Percentiles rank a stretch among this genome's conserved stretches.
Conservation (phyloP, 306 rosid genomes). For the Fragaria iinumae region DNA sequence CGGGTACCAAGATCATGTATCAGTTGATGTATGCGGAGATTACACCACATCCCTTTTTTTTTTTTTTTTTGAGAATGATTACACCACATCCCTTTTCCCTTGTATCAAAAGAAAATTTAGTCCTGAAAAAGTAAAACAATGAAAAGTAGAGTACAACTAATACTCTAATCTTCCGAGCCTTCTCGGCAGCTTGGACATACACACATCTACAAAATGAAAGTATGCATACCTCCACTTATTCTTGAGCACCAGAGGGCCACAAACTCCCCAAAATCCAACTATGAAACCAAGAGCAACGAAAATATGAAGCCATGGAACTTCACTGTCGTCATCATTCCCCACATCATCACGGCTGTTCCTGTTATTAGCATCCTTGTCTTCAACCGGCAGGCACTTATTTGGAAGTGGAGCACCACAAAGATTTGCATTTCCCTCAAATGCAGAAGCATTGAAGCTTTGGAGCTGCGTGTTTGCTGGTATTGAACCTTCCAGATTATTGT, state of each 20-base stretch:
- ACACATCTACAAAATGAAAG: neutral
- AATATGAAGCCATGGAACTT: neutral
- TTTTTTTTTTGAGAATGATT: no score
- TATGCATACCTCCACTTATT: neutral
- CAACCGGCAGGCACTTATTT: neutral
- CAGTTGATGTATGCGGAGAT: no score
- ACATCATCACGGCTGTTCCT: neutral
- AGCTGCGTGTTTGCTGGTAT: neutral
- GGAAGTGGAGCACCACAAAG: slow-evolving; percentile 4
- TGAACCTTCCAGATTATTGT: slow-evolving; percentile 1
- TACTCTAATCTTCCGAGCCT: no score
- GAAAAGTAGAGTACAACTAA: no score
- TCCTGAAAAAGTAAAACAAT: no score
- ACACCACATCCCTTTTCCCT: no score
- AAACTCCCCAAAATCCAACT: slow-evolving; percentile 6
- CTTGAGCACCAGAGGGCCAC: neutral
- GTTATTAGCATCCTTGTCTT: neutral
- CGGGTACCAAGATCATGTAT: no score
- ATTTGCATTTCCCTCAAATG: neutral
- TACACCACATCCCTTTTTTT: no score
- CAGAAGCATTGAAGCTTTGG: neutral
- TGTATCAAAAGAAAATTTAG: no score
- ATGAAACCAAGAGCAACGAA: slow-evolving; percentile 2
- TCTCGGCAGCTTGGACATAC: no score
- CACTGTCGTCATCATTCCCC: neutral